Percentiles rank a stretch among this genome's conserved stretches.
Evolutionary conservation across 805 yeast species (phyloP).

Genomic region (Nakazawaea ambrosiae): DNA sequence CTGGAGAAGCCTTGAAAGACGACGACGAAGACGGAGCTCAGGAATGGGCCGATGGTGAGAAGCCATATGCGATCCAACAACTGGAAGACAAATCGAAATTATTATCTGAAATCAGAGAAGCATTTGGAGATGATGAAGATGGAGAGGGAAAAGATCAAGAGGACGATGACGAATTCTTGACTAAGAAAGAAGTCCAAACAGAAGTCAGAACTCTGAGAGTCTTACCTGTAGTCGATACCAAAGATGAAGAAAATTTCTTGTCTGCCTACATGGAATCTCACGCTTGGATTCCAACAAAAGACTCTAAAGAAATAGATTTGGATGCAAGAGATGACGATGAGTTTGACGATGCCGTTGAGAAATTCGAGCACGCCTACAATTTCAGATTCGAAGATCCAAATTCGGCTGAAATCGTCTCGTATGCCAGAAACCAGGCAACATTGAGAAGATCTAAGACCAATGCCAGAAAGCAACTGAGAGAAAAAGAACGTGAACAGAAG

Average conservation of each 20-base stretch:
- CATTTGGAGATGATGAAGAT: slow-evolving; percentile 43
- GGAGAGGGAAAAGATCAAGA: slow-evolving; percentile 37
- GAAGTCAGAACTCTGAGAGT: slow-evolving; percentile 14
- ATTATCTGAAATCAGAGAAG: slow-evolving; percentile 70
- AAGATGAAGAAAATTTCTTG: slow-evolving; percentile 64
- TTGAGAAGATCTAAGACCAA: slow-evolving; percentile 73
- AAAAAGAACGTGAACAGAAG: slow-evolving; percentile 51
- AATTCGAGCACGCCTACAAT: slow-evolving; percentile 87
- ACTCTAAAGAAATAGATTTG: slow-evolving; percentile 44
- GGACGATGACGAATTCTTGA: slow-evolving; percentile 43
- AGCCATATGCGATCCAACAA: slow-evolving; percentile 71
- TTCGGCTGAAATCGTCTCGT: slow-evolving; percentile 84
- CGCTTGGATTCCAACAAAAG: slow-evolving; percentile 83
- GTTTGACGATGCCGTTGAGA: slow-evolving; percentile 87
- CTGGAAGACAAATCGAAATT: slow-evolving; percentile 67
- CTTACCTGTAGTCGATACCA: slow-evolving; percentile 73
- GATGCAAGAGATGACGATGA: slow-evolving; percentile 71
- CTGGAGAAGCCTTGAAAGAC: slow-evolving; percentile 53
- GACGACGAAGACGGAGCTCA: slow-evolving; percentile 42
- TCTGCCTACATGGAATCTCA: slow-evolving; percentile 64
- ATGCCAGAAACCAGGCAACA: slow-evolving; percentile 92
- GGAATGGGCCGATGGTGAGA: slow-evolving; percentile 45
- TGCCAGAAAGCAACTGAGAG: slow-evolving; percentile 77
- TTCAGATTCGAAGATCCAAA: slow-evolving; percentile 92
- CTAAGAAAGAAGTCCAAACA: slow-evolving; percentile 43